These are phyloP conservation scores for Butyriboletus loyo DNA, from an alignment of 768 basidiomycete genomes.

Conservation along the genomic window DNA sequence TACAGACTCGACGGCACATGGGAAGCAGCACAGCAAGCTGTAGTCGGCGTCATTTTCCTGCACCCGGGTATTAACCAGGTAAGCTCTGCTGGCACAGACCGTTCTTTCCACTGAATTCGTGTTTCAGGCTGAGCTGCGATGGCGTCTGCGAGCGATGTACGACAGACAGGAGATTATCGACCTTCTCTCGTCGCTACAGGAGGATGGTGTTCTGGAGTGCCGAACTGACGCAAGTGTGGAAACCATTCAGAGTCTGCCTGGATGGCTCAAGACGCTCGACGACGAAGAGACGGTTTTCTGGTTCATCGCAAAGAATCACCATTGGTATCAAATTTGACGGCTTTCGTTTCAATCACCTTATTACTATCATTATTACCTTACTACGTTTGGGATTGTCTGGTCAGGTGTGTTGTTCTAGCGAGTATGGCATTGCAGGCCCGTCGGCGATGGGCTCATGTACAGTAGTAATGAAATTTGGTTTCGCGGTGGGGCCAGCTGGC, in stretches of 20 bases:
- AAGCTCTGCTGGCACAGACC: constrained; percentile 17
- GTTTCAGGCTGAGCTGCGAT: constrained; percentile 61
- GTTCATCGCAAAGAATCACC: constrained; percentile 52
- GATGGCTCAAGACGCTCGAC: constrained; percentile 39
- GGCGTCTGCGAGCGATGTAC: constrained; percentile 69
- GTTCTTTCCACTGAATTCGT: constrained; percentile 7
- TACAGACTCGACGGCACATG: constrained; percentile 57
- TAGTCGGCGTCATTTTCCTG: constrained; percentile 62
- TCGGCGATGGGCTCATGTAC: background rate
- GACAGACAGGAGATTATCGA: constrained; percentile 74
- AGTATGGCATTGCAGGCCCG: too few relatives aligned
- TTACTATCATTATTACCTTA: constrained; percentile 21
- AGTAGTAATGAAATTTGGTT: too few relatives aligned
- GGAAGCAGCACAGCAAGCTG: constrained; percentile 68
- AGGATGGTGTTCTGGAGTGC: constrained; percentile 47
- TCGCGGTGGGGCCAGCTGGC: too few relatives aligned
- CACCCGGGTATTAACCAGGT: constrained; percentile 77
- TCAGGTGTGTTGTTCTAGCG: background rate
- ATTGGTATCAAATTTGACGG: constrained; percentile 62
- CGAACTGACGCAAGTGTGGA: constrained; percentile 8
- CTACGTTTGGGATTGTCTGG: background rate
- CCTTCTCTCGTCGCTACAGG: constrained; percentile 49
- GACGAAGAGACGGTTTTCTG: constrained; percentile 54
- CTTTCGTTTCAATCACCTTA: background rate
- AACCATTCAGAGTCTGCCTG: constrained; percentile 14